Evolutionary conservation across 495 filamentous ascomycete genomes (phyloP), one percentile per base, ranked within the genome.

Genomic region (Neurospora hispaniola): DNA sequence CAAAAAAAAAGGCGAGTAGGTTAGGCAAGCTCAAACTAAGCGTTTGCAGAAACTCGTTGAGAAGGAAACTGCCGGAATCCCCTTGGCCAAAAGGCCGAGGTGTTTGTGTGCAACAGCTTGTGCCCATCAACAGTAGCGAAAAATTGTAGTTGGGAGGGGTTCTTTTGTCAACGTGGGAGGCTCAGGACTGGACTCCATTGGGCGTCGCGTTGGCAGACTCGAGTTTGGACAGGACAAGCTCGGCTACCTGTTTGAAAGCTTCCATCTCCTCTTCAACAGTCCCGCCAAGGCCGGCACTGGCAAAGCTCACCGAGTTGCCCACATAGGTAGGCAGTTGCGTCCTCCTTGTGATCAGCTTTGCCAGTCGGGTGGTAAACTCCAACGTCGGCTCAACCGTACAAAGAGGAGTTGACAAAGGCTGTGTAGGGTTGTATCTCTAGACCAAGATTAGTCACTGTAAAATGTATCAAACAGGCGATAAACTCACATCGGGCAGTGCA

Each of bases 181-280:
- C 69, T 70, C 62, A 73, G 18, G 73, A 35, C n/a, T 54, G 62
- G 69, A 42, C 42, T 11, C 74, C 76, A 48, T 74, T 48, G 35
- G 70, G 35, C n/a, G 44, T 72, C 27, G 71, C 35, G 27, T 73
- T 42, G 14, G 72, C 40, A 31, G 76, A 9, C 11, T 46, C 42
- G 42, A 93, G 80, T 73, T 87, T 86, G n/a, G 82, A 79, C 76
- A 92, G 82, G 14, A 95, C 84, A 68, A 91, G 84, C 69, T 92
- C 87, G 70, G 94, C 89, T 71, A 94, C 88, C 75, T 86, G 86
- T 73, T 84, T 87, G 71, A 98, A 87, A 3, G 91, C 94, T 77
- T 96, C 94, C 91, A 97, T 93, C 82, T 98, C 95, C 83, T 98
- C 95, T 78, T 96, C 93, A n/a, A 94, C 89, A 11, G 86, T 89